phyloP scores from a whole-genome alignment of 345 rosid species.

The Eucalyptus sp. region DNA sequence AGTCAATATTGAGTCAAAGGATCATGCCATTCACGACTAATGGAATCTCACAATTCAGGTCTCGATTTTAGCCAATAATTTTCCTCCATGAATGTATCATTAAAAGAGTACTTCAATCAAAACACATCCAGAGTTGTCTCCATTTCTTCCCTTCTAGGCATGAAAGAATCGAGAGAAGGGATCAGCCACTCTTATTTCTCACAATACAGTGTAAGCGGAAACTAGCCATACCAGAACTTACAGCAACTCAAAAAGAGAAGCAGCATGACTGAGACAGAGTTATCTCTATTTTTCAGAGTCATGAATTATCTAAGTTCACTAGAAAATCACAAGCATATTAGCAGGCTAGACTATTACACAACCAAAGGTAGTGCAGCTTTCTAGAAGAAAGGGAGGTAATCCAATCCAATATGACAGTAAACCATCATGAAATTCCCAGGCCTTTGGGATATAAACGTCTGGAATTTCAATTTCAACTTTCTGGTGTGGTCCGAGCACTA shows the following conservation, averaged over 20 bases:
- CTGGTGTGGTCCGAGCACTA: neutral
- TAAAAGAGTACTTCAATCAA: neutral
- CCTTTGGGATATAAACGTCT: neutral
- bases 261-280: neutral
- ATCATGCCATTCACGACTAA: neutral
- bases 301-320: neutral
- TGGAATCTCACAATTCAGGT: neutral
- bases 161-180: neutral
- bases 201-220: neutral
- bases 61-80: neutral
- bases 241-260: neutral
- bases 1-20: neutral
- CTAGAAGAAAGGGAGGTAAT: neutral
- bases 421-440: neutral
- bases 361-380: neutral
- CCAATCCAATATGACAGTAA: neutral
- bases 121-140: neutral
- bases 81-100: neutral
- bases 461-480: neutral
- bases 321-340: neutral
- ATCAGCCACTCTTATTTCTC: neutral
- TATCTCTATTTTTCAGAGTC: neutral
- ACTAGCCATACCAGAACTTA: neutral
- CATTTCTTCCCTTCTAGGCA: neutral
- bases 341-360: neutral